These are phyloP conservation scores for Pseudozyma sp. DNA, from an alignment of 1,284 basidiomycete genomes.

Conservation along the genomic window DNA sequence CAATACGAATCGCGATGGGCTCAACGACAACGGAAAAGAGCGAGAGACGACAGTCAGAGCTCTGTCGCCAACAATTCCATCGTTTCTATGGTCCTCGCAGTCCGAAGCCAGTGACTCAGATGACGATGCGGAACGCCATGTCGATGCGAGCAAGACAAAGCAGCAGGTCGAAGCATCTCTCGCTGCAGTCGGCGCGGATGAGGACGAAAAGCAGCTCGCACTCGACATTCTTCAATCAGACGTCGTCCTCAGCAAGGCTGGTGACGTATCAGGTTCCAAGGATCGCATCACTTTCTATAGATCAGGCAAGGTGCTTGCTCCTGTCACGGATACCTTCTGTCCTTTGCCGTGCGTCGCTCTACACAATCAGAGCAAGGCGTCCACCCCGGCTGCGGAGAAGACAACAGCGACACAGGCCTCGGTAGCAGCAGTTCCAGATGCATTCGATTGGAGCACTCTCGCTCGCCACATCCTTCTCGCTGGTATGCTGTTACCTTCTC, in stretches of 20 bases:
- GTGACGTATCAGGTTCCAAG: not conserved
- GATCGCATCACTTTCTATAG: constrained; percentile 21
- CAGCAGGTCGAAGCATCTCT: constrained; percentile 17
- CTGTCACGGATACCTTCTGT: constrained; percentile 11
- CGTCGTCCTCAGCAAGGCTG: not conserved
- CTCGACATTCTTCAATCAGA: constrained; percentile 31
- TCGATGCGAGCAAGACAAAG: not conserved
- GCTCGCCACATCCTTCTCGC: constrained; percentile 20
- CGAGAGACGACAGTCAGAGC: constrained; percentile 25
- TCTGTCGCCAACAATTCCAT: constrained; percentile 43
- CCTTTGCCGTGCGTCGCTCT: constrained; percentile 4
- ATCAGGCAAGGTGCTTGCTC: constrained; percentile 17
- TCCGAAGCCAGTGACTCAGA: constrained; percentile 29
- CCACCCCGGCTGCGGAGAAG: not conserved
- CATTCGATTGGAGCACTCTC: constrained; percentile 12
- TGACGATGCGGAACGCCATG: not conserved
- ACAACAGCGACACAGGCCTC: not conserved
- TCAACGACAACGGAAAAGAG: constrained; percentile 3
- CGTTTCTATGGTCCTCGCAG: constrained; percentile 42
- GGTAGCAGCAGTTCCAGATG: not conserved
- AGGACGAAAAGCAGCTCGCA: constrained; percentile 17
- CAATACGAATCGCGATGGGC: not conserved
- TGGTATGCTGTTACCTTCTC: constrained; percentile 15
- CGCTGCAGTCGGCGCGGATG: constrained; percentile 17
- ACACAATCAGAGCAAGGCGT: not conserved